Conservation (phyloP, 352 stramenopile species). For the Phytophthora chlamydospora region DNA sequence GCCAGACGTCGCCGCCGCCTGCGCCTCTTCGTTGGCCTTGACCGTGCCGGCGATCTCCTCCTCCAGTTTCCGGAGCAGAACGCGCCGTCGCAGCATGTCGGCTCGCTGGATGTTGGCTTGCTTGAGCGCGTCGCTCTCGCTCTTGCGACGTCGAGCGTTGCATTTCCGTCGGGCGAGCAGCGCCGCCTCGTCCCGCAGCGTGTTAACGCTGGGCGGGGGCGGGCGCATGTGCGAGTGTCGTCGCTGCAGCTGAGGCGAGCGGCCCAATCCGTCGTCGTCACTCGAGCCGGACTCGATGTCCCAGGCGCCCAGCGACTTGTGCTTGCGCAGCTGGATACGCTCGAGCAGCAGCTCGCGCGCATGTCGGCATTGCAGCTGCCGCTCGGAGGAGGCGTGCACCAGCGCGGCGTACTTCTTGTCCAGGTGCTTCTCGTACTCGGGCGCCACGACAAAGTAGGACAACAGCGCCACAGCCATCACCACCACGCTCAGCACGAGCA, state of each 20-base stretch:
- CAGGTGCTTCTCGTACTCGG: conserved; percentile 76
- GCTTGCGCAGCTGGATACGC: conserved; percentile 40
- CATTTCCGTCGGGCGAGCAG: conserved; percentile 29
- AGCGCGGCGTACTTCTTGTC: conserved; percentile 62
- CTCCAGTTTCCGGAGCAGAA: conserved; percentile 72
- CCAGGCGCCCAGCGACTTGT: conserved; percentile 46
- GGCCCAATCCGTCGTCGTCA: conserved; percentile 41
- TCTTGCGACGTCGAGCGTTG: conserved; percentile 64
- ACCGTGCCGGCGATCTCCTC: conserved; percentile 77
- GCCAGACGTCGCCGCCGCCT: conserved; percentile 20
- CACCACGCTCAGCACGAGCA: conserved; percentile 57
- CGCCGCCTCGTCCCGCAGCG: conserved; percentile 16
- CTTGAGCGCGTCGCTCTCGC: conserved; percentile 69
- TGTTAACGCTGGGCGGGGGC: conserved; percentile 18
- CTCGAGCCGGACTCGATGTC: conserved; percentile 60
- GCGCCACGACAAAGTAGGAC: conserved; percentile 83
- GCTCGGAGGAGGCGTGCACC: conserved; percentile 36
- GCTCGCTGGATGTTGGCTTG: conserved; percentile 56
- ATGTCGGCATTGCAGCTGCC: conserved; percentile 30
- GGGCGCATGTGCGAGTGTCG: conserved; percentile 32
- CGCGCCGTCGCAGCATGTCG: conserved; percentile 68
- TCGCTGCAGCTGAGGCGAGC: conserved; percentile 12
- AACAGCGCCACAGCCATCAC: conserved; percentile 65
- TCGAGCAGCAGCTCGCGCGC: conserved; percentile 22
- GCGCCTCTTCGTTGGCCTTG: conserved; percentile 53